Evolutionary conservation across 768 basidiomycete genomes (phyloP), one percentile per base, ranked within the genome.

Genomic region (Hericium rajendrae): DNA sequence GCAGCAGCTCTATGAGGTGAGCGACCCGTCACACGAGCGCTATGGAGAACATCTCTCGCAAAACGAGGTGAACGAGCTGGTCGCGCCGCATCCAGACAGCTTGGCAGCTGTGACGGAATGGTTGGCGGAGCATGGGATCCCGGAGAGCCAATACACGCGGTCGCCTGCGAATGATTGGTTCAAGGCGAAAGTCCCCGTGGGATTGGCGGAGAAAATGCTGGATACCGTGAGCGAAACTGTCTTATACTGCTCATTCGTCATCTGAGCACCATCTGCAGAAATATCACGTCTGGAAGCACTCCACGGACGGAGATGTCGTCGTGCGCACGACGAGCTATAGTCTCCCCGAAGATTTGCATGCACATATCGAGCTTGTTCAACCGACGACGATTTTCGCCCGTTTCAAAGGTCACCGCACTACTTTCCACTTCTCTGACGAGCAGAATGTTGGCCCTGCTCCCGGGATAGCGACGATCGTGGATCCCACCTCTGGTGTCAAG

Each of bases 81-180:
- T 85, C 54, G 73, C 78, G n/a, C 85, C 85, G 2, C 74, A 75
- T 59, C 70, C 73, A 0, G 72, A 74, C 32, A 81, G 77, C 41
- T 56, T 84, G 16, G 65, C 73, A 24, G 65, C 71, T 2, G 83
- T 85, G 24, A 70, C 76, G 48, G 71, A 73, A 59, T 86, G 85
- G 84, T 70, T 86, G 20, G 68, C 67, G 1, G 70, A 70, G 2
- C 73, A 82, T 56, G 82, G 78, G 16, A 69, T 86, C n/a, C 59
- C 63, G n/a, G 76, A 78, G 46, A 64, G 72, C 50, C 73, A 79
- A 51, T 62, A 82, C 32, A 60, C 68, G 52, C 75, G 76, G 9
- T 84, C 83, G 4, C 75, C 84, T 1, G 82, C 84, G 1, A 73
- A 77, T 52, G 85, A 86, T 58, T 86, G 83, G 84, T 67, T 85